phyloP scores from a whole-genome alignment of 2,329 filamentous ascomycete species.

The Ascochyta koolunga region DNA sequence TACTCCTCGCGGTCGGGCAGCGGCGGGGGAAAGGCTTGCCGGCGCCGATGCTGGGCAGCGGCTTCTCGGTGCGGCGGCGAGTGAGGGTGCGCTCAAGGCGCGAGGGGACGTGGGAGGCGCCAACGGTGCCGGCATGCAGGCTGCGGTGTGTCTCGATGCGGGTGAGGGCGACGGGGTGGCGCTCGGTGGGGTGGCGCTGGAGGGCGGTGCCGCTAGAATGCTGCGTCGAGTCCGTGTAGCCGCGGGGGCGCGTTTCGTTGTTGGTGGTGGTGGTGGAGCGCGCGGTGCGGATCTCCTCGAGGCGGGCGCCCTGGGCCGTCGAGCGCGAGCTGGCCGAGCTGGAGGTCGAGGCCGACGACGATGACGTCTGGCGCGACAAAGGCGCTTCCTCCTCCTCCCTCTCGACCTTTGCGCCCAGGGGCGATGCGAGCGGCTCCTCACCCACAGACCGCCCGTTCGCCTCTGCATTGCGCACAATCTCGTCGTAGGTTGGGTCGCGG shows the following conservation, averaged over 20 bases:
- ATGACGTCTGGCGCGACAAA: conserved; percentile 31
- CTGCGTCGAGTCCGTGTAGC: conserved; percentile 28
- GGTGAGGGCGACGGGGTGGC: conserved; percentile 71
- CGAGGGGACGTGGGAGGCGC: conserved; percentile 50
- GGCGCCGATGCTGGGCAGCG: conserved; percentile 71
- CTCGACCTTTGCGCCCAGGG: conserved; percentile 7
- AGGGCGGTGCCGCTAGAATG: conserved; percentile 28
- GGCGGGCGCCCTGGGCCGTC: conserved; percentile 21
- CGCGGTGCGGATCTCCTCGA: conserved; percentile 41
- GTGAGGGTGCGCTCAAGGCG: conserved; percentile 52
- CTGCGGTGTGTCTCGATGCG: conserved; percentile 74
- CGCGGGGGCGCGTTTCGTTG: conserved; percentile 14
- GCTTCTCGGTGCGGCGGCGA: conserved; percentile 50
- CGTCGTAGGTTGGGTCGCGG: conserved; percentile 24
- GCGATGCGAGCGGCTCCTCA: conserved; percentile 13
- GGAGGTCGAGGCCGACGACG: conserved; percentile 28
- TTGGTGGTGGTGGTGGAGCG: conserved; percentile 17
- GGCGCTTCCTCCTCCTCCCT: conserved; percentile 35
- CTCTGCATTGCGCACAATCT: conserved; percentile 9
- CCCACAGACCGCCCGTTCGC: conserved; percentile 12
- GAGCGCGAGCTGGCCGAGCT: conserved; percentile 24
- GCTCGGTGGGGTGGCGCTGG: conserved; percentile 56
- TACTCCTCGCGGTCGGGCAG: conserved; percentile 77
- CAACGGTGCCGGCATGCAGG: conserved; percentile 75
- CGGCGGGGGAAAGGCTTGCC: conserved; percentile 73